Base-by-base conservation (phyloP, 768 basidiomycete genomes). In the Boletales sp. region DNA sequence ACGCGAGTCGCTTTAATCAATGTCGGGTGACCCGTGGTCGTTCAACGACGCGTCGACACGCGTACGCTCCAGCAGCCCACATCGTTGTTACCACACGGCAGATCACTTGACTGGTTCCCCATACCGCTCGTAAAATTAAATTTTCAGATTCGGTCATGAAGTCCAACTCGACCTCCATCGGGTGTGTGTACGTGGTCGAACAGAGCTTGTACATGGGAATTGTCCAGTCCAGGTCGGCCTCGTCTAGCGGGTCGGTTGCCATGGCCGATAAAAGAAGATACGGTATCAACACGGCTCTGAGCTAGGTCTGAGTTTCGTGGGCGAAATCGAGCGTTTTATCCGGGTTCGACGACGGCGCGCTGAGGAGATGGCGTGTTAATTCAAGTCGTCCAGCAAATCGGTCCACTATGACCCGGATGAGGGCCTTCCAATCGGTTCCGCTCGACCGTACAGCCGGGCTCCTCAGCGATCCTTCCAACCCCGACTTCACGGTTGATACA, bases 31-130 rank as follows among this genome's bases (percentile, higher is more conserved):
- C 27, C 48, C 37, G 18, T 43, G 45, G 6, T 29, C 45, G 30
- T 51, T 54, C 7, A 56, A 43, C 4, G 2, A 17, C 5, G 9
- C 11, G 36, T 65, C 64, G 12, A 66, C 64, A 62, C 0, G 43
- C 57, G 5, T 48, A 21, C 2, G 55, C 54, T 3, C 75, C 78
- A n/a, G n/a, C n/a, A n/a, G n/a, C n/a, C n/a, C n/a, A n/a, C n/a
- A n/a, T n/a, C n/a, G n/a, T n/a, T n/a, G 10, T 75, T 36, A 74
- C 52, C 0, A 73, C 70, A 0, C 75, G 66, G 47, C 77, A 81
- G 17, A 79, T 76, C 54, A 79, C 77, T 34, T 59, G 66, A 2
- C 51, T 69, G 0, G 74, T 76, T 5, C 60, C 73, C n/a, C 61
- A 60, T 5, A 72, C 18, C 2, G 51, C 63, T 7, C 34, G 45